Conservation (phyloP, 176 grass and related monocot species). For the Carex parvula region DNA sequence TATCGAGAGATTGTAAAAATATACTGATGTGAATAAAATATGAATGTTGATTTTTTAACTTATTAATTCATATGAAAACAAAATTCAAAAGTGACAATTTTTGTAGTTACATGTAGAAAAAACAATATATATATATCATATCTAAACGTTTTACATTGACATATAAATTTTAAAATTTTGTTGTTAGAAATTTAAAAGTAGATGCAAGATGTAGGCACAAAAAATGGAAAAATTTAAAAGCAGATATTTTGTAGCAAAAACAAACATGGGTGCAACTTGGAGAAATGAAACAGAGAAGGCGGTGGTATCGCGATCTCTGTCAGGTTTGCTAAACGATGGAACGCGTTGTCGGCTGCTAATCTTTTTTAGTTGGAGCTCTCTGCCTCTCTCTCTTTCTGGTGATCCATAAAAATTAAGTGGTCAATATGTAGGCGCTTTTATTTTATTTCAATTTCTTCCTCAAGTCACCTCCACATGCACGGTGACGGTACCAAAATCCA, state of each 20-base stretch:
- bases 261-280: not conserved
- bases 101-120: too few species aligned
- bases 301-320: not conserved
- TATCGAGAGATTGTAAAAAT: too few species aligned
- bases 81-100: too few species aligned
- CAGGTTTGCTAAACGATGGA: conserved; percentile 17
- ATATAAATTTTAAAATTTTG: too few species aligned
- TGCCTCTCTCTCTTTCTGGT: conserved; percentile 19
- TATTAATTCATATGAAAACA: too few species aligned
- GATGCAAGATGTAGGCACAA: too few species aligned
- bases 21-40: too few species aligned
- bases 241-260: not conserved
- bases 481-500: not conserved
- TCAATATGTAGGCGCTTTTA: conserved; percentile 1
- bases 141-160: too few species aligned
- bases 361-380: conserved; percentile 18
- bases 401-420: conserved; percentile 22
- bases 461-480: not conserved
- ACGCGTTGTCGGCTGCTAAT: conserved; percentile 11
- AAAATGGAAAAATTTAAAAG: too few species aligned
- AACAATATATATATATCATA: too few species aligned
- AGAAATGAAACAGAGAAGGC: not conserved
- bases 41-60: too few species aligned
- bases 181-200: too few species aligned
- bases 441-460: not conserved